Base-by-base conservation (phyloP, 2,329 filamentous ascomycete species). In the Claviceps purpurea region DNA sequence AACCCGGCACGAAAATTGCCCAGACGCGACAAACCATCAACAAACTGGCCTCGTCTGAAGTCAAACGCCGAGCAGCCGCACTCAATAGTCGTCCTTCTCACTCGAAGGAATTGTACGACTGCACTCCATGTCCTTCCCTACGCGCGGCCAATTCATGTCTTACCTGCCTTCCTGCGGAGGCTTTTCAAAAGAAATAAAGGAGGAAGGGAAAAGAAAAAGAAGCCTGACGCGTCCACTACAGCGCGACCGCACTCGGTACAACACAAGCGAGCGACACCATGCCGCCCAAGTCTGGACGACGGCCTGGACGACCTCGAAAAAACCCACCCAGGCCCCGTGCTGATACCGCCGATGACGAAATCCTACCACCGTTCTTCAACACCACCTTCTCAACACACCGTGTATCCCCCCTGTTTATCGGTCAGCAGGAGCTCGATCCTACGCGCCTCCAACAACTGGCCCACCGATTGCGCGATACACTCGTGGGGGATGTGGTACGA, bases 401-500 rank as follows among this genome's bases (percentile, higher is more conserved):
- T 47, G 70, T 73, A 2, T 80, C 78, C 0, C 76, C 77, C 1
- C 66, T 82, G 1, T 72, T 74, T 59, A 54, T 77, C 22, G 76
- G 75, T 24, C 50, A 63, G 3, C 63, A 71, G 2, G 58, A 59
- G 14, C 65, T 79, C 1, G 66, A 65, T 0, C 47, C 62, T 0
- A 43, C 60, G 0, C 68, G 71, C 3, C 68, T 81, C 2, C 62
- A 67, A 14, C 52, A 61, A 0, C 65, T 81, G 0, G 71, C 74
- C 1, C 69, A 69, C 7, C 69, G 73, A 2, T 63, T 82, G 2
- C 73, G 77, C 41, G 77, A 81, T 47, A 68, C 68, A 1, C 69
- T 81, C 0, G 76, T 79, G 0, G 78, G 78, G 16, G 78, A 81
- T 57, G 73, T 79, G 1, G 75, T 81, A n/a, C 74, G 78, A 52